Conservation (phyloP, 305 asterid genomes). For the Fraxinus ornus region DNA sequence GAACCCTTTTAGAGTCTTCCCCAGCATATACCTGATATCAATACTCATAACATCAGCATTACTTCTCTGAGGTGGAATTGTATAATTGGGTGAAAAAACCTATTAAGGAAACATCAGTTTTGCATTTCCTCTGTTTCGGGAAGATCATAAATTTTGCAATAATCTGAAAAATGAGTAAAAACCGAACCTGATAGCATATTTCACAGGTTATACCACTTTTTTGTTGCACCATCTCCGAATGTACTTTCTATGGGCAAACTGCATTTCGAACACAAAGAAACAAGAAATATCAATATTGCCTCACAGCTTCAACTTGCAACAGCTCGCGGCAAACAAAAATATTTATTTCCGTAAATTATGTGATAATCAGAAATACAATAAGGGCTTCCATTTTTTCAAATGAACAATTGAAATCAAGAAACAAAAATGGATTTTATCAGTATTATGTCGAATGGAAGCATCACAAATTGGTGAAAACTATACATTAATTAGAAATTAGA, state of each 20-base stretch:
- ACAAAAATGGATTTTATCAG: neutral
- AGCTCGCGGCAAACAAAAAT: neutral
- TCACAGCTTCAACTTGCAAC: neutral
- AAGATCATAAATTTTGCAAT: neutral
- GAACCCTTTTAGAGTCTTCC: slow-evolving; percentile 98
- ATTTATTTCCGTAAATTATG: no score
- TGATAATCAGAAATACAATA: neutral
- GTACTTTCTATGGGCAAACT: slow-evolving; percentile 89
- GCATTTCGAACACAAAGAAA: neutral
- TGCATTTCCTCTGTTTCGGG: neutral
- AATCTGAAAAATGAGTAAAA: neutral
- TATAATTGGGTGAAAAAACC: slow-evolving; percentile 70
- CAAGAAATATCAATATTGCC: neutral
- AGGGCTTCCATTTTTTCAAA: neutral
- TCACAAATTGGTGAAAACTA: neutral
- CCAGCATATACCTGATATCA: slow-evolving; percentile 56
- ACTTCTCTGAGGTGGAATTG: slow-evolving; percentile 55
- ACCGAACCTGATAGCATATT: slow-evolving; percentile 66
- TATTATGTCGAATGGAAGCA: neutral
- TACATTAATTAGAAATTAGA: no score
- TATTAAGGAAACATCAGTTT: slow-evolving; percentile 12
- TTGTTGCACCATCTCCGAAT: slow-evolving; percentile 87
- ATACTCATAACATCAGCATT: slow-evolving; percentile 62
- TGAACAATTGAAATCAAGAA: neutral
- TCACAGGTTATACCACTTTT: slow-evolving; percentile 77